Evolutionary conservation across 2,329 filamentous ascomycete genomes (phyloP), one percentile per base, ranked within the genome.

Genomic region (Aspergillus oerlinghausenensis): DNA sequence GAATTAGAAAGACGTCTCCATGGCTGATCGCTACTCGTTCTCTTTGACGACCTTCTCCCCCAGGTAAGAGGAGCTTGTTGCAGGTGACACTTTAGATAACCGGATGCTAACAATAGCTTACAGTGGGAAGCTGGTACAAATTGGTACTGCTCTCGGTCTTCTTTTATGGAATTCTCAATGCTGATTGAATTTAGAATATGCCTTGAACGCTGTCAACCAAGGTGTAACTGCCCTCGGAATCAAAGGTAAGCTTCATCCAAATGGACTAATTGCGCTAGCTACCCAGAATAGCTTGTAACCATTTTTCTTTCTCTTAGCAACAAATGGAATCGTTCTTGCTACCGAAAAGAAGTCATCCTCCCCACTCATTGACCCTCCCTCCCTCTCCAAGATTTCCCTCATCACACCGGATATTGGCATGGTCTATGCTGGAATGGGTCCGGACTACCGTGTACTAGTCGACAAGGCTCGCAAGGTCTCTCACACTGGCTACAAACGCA

Each of bases 261-360:
- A 32, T 32, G 42, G 43, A 42, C 26, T 52, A 9, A 25, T 47
- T 26, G 11, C 26, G 55, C 45, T 54, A 55, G 53, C 40, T 54
- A n/a, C 47, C 32, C 50, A 53, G 54, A 14, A 49, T 40, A 60
- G 48, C 53, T 54, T 55, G 63, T 67, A 52, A 67, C 52, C 45
- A 40, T 50, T 32, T 7, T 47, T 14, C 7, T 8, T 53, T 47
- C 54, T 6, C 23, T 17, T 67, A 97, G 94, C 94, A 67, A 97
- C 94, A 67, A 99, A 99, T 79, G 94, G 94, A 69, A 96, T 99
- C 74, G 94, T 99, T 64, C 90, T 99, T 64, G 94, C 94, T 62
- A 99, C 94, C 63, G 94, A 99, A 81, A 99, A 99, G 86, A 99
- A 99, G 80, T 97, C 93, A 48, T 97, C 93, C 40, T 97, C 94